phyloP scores from a whole-genome alignment of 768 basidiomycete genomes.

The Phaeotremella skinneri region DNA sequence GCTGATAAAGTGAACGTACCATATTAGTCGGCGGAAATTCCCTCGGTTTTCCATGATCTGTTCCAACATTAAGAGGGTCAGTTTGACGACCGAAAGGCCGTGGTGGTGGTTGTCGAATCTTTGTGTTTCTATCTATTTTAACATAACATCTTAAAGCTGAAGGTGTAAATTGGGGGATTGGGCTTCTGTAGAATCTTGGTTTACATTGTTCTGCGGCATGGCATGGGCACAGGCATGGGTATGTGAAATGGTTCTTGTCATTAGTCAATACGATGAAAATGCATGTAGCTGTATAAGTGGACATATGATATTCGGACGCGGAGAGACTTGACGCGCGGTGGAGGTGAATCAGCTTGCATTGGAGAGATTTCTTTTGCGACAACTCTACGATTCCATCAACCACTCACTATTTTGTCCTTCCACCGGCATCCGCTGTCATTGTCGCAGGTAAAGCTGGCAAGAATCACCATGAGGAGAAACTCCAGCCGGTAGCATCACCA shows the following conservation, averaged over 20 bases:
- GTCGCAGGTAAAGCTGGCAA: too few species aligned
- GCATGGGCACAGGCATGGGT: too few species aligned
- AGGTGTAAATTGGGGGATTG: background rate
- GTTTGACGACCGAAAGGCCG: background rate
- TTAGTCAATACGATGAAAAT: too few species aligned
- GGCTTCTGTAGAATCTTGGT: background rate
- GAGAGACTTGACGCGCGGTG: background rate
- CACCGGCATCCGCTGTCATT: too few species aligned
- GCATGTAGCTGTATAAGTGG: background rate
- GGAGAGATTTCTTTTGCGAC: too few species aligned
- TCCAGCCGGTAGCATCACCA: background rate
- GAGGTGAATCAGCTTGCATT: background rate
- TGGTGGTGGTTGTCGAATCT: background rate
- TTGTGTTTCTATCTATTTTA: too few species aligned
- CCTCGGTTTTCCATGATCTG: constrained; percentile 42
- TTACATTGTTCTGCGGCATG: too few species aligned
- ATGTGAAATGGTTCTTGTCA: too few species aligned
- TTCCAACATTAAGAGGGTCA: constrained; percentile 34
- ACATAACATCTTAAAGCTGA: background rate
- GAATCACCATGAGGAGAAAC: too few species aligned
- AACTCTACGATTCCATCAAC: too few species aligned
- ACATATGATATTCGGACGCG: too few species aligned
- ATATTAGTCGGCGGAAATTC: constrained; percentile 42
- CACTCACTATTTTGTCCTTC: too few species aligned
- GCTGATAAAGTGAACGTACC: constrained; percentile 11